phyloP scores from a whole-genome alignment of 306 rosid genomes.

The Sesbania bispinosa region DNA sequence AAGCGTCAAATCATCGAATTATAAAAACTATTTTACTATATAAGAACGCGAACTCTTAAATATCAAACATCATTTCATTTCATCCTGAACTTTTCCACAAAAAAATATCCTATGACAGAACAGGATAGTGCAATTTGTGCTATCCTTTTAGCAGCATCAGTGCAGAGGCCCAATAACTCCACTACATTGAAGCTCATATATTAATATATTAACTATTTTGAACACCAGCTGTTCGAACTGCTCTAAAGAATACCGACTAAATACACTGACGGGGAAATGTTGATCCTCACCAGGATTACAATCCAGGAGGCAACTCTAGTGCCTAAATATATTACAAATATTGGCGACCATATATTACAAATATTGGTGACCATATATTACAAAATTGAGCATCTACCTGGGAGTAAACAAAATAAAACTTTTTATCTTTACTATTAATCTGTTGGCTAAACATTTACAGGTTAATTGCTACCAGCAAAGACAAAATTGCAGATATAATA shows the following conservation, averaged over 20 bases:
- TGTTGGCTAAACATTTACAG: constrained; percentile 52
- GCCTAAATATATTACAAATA: constrained; percentile 33
- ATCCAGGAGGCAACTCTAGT: constrained; percentile 10
- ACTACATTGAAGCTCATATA: no score
- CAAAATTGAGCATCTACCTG: constrained; percentile 30
- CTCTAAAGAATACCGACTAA: background rate
- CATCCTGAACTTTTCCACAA: no score
- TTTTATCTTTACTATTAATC: constrained; percentile 30
- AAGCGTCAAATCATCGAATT: no score
- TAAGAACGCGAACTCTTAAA: no score
- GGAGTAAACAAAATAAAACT: constrained; percentile 15
- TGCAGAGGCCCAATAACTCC: no score
- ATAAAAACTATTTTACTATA: no score
- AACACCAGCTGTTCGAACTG: background rate
- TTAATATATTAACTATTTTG: no score
- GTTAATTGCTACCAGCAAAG: constrained; percentile 42
- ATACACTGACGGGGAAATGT: background rate
- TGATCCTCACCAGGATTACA: constrained; percentile 3
- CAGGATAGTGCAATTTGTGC: no score
- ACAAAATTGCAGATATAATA: constrained; percentile 42
- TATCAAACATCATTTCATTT: no score
- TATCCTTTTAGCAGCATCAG: no score
- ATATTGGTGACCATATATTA: no score
- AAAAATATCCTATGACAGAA: no score
- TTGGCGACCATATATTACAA: constrained; percentile 27